Base-by-base conservation (phyloP, 179 eudicot genomes). In the Beta lomatogona region DNA sequence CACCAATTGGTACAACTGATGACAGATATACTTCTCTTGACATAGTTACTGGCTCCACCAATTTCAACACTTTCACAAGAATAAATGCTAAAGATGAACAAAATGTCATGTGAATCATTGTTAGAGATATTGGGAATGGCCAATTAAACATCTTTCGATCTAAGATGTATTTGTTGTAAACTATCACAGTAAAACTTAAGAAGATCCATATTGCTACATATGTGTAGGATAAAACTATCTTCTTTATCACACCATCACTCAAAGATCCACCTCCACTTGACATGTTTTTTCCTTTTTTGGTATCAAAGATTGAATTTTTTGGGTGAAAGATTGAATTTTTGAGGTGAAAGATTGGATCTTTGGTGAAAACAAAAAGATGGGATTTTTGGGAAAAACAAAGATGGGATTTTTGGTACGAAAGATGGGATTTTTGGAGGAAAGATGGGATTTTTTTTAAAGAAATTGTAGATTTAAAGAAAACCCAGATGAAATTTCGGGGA, bases 91-190 rank as follows among this genome's bases (percentile, higher is more conserved):
- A 80, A 9, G 92, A 84, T 2, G 98, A 92, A 75, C 94, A 92
- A 63, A 93, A 93, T 3, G 79, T 53, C 98, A 93, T 93, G 89
- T 93, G 98, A 71, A 93, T 93, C 94, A 93, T 92, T 71, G 97
- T 93, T 9, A 93, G 97, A 0, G 98, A 92, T 50, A 93, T 89
- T 4, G 97, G 98, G 88, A 69, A 92, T 0, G 98, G 98, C 94
- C 94, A 93, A 68, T 92, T 90, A 79, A 91, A 93, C 85, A 93
- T 79, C 91, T 92, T 92, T 0, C 91, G 92, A 81, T 93, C 98
- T 15, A 93, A 85, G 87, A 93, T 93, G 89, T 90, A 93, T 80
- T 93, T 93, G 90, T 93, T 93, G 94, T 92, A 93, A 9, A 93
- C 93, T 77, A 92, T 93, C 4, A 93, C 97, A 5, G 90, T 88